These are phyloP conservation scores for Zygosaccharomyces rouxii DNA, from an alignment of 805 yeast genomes.

Conservation along the genomic window DNA sequence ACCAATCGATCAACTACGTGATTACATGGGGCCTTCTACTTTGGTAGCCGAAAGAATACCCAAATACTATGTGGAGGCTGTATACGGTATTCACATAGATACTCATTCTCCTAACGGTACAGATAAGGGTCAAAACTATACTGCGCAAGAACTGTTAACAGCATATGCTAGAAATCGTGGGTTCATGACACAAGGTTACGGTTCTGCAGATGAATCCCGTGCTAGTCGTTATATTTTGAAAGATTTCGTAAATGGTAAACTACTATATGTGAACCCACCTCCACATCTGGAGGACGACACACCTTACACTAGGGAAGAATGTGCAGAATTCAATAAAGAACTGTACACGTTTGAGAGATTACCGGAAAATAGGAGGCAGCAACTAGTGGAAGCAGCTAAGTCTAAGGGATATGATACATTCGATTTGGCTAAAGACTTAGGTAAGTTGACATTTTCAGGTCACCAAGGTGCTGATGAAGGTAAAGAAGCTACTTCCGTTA, in stretches of 20 bases:
- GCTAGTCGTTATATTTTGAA: slow-evolving; percentile 89
- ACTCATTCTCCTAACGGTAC: slow-evolving; percentile 77
- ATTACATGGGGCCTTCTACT: slow-evolving; percentile 81
- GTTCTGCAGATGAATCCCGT: slow-evolving; percentile 93
- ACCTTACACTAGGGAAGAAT: slow-evolving; percentile 47
- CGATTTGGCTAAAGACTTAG: slow-evolving; percentile 64
- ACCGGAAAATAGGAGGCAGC: slow-evolving; percentile 70
- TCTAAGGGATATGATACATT: slow-evolving; percentile 54
- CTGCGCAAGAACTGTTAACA: slow-evolving; percentile 80
- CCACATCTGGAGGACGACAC: slow-evolving; percentile 62
- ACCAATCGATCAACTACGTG: slow-evolving; percentile 95
- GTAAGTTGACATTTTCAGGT: slow-evolving; percentile 70
- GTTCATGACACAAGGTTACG: slow-evolving; percentile 94
- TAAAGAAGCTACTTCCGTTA: slow-evolving; percentile 46
- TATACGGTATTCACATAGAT: slow-evolving; percentile 87
- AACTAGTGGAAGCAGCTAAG: slow-evolving; percentile 59
- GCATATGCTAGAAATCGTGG: slow-evolving; percentile 98
- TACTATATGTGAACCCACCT: slow-evolving; percentile 83
- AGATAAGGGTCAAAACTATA: slow-evolving; percentile 71
- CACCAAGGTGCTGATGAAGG: slow-evolving; percentile 55
- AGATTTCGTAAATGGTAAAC: slow-evolving; percentile 91
- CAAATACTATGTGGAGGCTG: slow-evolving; percentile 79
- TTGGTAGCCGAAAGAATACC: slow-evolving; percentile 87
- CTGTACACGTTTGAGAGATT: slow-evolving; percentile 60
- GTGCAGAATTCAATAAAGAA: slow-evolving; percentile 67